Conservation (phyloP, 768 basidiomycete species). For the Rhodotorula toruloides region DNA sequence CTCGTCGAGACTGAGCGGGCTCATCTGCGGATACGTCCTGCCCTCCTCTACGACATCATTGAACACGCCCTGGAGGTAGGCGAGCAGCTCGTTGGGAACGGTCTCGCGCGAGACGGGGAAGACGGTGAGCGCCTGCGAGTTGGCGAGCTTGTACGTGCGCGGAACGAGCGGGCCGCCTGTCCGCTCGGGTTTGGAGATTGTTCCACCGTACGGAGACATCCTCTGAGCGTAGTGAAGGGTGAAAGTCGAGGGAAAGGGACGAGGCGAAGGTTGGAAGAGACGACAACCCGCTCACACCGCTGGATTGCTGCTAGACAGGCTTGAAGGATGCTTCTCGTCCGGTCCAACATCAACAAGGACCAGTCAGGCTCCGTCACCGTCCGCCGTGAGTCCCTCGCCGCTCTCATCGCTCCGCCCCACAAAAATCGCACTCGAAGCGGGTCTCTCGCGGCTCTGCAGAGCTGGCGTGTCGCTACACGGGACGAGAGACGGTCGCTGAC, state of each 20-base stretch:
- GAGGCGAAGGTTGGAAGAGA: neutral
- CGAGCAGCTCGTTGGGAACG: conserved; percentile 51
- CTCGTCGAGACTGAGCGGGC: conserved; percentile 50
- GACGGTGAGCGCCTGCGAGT: conserved; percentile 12
- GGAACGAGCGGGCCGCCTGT: conserved; percentile 11
- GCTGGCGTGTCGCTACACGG: neutral
- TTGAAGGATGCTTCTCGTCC: conserved; percentile 81
- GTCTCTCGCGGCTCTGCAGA: no score
- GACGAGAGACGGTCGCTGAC: conserved; percentile 8
- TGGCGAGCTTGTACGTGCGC: conserved; percentile 25
- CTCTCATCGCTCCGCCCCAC: neutral
- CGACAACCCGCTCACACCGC: no score
- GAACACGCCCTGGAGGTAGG: conserved; percentile 50
- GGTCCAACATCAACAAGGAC: conserved; percentile 75
- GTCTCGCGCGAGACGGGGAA: conserved; percentile 53
- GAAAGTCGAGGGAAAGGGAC: neutral
- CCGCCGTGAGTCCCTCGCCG: conserved; percentile 51
- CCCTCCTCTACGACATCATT: conserved; percentile 70
- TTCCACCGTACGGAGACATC: conserved; percentile 68
- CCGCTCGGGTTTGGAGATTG: conserved; percentile 48
- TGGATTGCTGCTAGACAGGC: no score
- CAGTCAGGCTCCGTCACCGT: conserved; percentile 84
- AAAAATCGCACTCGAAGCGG: neutral
- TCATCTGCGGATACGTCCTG: conserved; percentile 78
- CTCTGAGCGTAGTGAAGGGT: neutral